Evolutionary conservation across 2,329 filamentous ascomycete species (phyloP).

Genomic region (Trichoderma sp.): DNA sequence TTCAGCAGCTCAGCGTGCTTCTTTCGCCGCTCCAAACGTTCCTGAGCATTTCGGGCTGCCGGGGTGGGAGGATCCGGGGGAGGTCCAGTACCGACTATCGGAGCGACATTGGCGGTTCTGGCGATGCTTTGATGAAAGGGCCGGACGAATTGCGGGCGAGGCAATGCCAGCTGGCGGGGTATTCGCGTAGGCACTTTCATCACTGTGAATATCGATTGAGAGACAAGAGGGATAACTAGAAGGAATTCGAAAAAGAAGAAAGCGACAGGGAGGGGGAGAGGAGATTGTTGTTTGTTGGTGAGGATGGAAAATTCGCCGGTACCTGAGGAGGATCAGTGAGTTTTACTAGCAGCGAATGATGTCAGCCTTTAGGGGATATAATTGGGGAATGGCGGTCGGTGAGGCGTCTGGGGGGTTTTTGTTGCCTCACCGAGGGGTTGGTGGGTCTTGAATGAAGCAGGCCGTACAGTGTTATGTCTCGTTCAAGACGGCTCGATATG

Average conservation of each 20-base stretch:
- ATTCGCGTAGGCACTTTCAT: constrained; percentile 44
- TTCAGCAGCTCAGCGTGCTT: constrained; percentile 56
- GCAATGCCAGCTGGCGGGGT: constrained; percentile 36
- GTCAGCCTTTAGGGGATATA: constrained; percentile 16
- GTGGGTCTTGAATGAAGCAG: not conserved
- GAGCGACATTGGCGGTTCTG: constrained; percentile 46
- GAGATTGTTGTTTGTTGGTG: constrained; percentile 13
- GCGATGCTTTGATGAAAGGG: constrained; percentile 34
- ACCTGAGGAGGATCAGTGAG: not conserved
- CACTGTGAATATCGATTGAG: constrained; percentile 19
- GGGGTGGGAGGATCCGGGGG: constrained; percentile 56
- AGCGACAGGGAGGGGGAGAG: not conserved
- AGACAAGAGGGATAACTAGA: not conserved
- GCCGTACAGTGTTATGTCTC: not conserved
- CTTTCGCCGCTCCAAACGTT: constrained; percentile 49
- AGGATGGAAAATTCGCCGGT: constrained; percentile 19
- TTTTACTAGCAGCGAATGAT: constrained; percentile 19
- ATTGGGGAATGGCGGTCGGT: not conserved
- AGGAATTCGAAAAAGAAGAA: not conserved
- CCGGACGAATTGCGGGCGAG: constrained; percentile 27
- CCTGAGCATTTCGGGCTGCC: constrained; percentile 38
- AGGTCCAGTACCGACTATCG: constrained; percentile 56
- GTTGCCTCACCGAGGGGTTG: not conserved
- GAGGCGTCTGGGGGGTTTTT: not conserved
- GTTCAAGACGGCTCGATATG: not conserved